These are phyloP conservation scores for Eutrema salsugineum DNA, from an alignment of 441 rosid genomes.

Conservation along the genomic window DNA sequence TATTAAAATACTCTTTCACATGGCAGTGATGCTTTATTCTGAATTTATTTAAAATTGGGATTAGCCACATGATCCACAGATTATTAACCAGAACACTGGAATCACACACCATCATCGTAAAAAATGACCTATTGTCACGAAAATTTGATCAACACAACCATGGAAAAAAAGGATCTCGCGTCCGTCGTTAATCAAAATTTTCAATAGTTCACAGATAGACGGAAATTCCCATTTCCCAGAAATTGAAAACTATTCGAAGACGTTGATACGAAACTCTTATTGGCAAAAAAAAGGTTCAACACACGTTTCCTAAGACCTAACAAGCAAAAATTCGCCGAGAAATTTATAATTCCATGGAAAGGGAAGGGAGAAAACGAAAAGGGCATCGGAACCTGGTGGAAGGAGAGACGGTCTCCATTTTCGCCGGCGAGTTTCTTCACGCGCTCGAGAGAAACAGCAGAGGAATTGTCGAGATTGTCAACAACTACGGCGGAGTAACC, in stretches of 20 bases:
- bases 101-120: constrained; percentile 8
- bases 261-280: not conserved
- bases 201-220: not conserved
- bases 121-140: not conserved
- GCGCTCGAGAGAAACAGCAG: constrained; percentile 50
- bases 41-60: not conserved
- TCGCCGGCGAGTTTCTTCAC: constrained; percentile 67
- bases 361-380: not conserved
- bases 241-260: not conserved
- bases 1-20: constrained; percentile 23
- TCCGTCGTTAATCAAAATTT: not conserved
- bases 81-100: constrained; percentile 7
- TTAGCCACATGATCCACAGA: constrained; percentile 12
- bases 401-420: constrained; percentile 47
- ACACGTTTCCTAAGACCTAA: constrained; percentile 18
- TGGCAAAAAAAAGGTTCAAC: not conserved
- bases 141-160: not conserved
- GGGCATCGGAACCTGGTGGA: constrained; percentile 46
- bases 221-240: not conserved
- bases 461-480: constrained; percentile 82
- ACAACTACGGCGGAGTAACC: constrained; percentile 66
- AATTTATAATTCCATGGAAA: not conserved
- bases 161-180: not conserved
- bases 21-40: constrained; percentile 14
- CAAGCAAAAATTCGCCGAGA: not conserved